Conservation (phyloP, 805 yeast genomes). For the Saccharomyces jurei region DNA sequence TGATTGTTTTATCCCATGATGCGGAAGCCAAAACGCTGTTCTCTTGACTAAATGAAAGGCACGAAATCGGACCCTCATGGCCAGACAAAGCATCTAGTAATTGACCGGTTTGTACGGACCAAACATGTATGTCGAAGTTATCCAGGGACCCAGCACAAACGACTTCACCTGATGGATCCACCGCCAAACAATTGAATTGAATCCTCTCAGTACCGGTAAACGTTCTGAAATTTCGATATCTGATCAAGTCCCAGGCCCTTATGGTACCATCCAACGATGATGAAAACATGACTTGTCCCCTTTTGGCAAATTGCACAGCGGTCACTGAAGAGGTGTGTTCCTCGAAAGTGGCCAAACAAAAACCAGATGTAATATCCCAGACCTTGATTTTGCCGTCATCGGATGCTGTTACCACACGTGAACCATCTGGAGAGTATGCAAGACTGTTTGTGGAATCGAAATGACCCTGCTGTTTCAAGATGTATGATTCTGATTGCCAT, state of each 20-base stretch:
- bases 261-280: conserved; percentile 94
- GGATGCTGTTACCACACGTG: conserved; percentile 83
- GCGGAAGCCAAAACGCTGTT: conserved; percentile 76
- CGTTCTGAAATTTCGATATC: conserved; percentile 90
- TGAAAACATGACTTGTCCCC: conserved; percentile 85
- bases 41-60: conserved; percentile 76
- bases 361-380: conserved; percentile 92
- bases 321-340: conserved; percentile 90
- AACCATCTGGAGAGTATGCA: conserved; percentile 90
- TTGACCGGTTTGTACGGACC: conserved; percentile 97
- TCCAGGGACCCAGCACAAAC: conserved; percentile 92
- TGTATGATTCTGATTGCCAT: conserved; percentile 97
- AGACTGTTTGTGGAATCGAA: conserved; percentile 81
- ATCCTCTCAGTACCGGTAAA: conserved; percentile 85
- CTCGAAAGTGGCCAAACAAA: conserved; percentile 82
- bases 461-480: conserved; percentile 94
- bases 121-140: conserved; percentile 82
- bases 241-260: conserved; percentile 90
- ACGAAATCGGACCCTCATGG: conserved; percentile 92
- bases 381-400: conserved; percentile 96
- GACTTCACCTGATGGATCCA: conserved; percentile 94
- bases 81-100: conserved; percentile 81
- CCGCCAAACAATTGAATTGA: conserved; percentile 83
- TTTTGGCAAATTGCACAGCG: conserved; percentile 76
- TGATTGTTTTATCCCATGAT: conserved; percentile 91